Percentiles rank a stretch among this genome's conserved stretches.
phyloP scores from a whole-genome alignment of 106 monocot species.

The Narthecium ossifragum region DNA sequence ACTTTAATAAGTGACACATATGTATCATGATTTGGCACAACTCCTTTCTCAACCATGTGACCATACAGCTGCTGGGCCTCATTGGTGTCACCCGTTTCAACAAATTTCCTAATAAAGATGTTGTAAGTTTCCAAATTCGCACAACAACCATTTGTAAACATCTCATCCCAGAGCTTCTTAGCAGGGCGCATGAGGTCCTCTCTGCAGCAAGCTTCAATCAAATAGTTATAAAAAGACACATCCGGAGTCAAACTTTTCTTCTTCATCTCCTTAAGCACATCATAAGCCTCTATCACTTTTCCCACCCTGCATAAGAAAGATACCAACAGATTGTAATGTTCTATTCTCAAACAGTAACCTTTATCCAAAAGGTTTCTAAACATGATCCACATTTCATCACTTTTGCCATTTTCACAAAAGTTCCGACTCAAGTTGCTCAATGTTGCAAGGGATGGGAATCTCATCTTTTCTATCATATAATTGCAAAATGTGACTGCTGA shows the following conservation, averaged over 20 bases:
- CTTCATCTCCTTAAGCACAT: constrained; percentile 73
- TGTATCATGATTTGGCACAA: constrained; percentile 40
- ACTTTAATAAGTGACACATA: constrained; percentile 39
- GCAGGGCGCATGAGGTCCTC: constrained; percentile 73
- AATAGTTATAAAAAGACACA: constrained; percentile 55
- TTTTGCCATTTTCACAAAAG: constrained; percentile 43
- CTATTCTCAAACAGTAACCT: constrained; percentile 36
- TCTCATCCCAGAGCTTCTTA: constrained; percentile 98
- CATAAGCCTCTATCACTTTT: constrained; percentile 76
- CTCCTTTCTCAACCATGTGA: constrained; percentile 56
- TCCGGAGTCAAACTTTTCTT: constrained; percentile 52
- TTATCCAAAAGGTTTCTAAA: constrained; percentile 42
- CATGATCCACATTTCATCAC: constrained; percentile 52
- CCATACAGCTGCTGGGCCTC: constrained; percentile 47
- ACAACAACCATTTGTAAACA: constrained; percentile 66
- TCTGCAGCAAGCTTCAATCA: constrained; percentile 81
- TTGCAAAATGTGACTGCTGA: constrained; percentile 49
- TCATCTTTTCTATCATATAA: constrained; percentile 48
- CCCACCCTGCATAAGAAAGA: constrained; percentile 65
- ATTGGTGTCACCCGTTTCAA: constrained; percentile 39
- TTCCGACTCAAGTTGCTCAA: constrained; percentile 41
- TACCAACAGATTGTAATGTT: constrained; percentile 43
- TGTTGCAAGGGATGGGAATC: constrained; percentile 32
- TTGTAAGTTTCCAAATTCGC: constrained; percentile 72
- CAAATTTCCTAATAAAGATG: constrained; percentile 70